A percentile compares a stretch with the other conserved stretches of the same genome.
These are phyloP conservation scores for Panus rudis DNA, from an alignment of 768 basidiomycete species.

Conservation along the genomic window DNA sequence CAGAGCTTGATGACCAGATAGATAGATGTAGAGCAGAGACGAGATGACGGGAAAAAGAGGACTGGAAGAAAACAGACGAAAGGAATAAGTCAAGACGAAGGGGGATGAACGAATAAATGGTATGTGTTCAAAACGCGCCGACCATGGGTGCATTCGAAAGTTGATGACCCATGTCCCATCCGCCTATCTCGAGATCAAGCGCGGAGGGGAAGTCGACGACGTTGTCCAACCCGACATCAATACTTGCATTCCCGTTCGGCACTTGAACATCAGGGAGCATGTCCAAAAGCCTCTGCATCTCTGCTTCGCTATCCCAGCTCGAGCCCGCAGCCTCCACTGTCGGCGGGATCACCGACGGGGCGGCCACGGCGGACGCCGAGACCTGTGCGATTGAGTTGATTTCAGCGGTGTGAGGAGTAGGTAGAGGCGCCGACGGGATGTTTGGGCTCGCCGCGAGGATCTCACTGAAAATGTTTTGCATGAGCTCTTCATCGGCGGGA, in stretches of 20 bases:
- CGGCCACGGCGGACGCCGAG: slow-evolving; percentile 15
- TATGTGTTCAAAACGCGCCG: slow-evolving; percentile 11
- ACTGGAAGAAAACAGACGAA: slow-evolving; percentile 6
- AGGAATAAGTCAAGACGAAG: slow-evolving; percentile 1
- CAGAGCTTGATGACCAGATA: slow-evolving; percentile 8
- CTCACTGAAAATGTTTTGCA: slow-evolving; percentile 65
- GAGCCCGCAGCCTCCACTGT: slow-evolving; percentile 18
- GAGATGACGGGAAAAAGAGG: slow-evolving; percentile 14
- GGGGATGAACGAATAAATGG: slow-evolving; percentile 8
- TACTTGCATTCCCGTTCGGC: slow-evolving; percentile 9
- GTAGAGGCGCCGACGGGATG: slow-evolving; percentile 26
- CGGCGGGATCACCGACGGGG: slow-evolving; percentile 15
- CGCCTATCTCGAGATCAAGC: slow-evolving; percentile 25
- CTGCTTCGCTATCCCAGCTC: slow-evolving; percentile 39
- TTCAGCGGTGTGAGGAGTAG: slow-evolving; percentile 17
- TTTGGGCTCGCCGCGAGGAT: slow-evolving; percentile 50
- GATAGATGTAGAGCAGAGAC: slow-evolving; percentile 10
- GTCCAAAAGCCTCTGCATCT: slow-evolving; percentile 57
- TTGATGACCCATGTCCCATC: slow-evolving; percentile 14
- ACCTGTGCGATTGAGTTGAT: slow-evolving; percentile 16
- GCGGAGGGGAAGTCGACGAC: slow-evolving; percentile 20
- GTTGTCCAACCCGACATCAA: background rate
- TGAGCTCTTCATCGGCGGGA: slow-evolving; percentile 49
- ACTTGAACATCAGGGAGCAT: slow-evolving; percentile 34
- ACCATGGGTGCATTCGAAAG: slow-evolving; percentile 3